Base-by-base conservation (phyloP, 495 filamentous ascomycete genomes). In the Penicillium macrosclerotiorum region DNA sequence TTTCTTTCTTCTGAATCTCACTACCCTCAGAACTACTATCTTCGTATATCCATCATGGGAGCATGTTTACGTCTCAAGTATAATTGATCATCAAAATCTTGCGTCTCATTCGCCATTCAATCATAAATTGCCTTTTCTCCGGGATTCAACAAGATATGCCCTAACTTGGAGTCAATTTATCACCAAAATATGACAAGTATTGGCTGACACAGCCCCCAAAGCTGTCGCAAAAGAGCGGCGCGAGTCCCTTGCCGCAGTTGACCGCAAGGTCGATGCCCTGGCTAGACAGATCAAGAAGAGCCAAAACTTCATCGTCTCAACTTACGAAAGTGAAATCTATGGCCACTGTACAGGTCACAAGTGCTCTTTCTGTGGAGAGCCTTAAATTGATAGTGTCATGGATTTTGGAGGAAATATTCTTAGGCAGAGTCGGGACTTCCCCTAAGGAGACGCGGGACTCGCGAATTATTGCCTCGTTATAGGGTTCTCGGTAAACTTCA, bases 221-320 rank as follows among this genome's bases (percentile, higher is more conserved):
- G 46, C 64, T 17, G 52, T 69, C 1, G 60, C 56, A 16, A 52
- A 55, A 39, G 71, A 74, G 55, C 60, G 54, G 16, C 51, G 60
- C 40, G 71, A 77, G 22, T 20, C 49, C 20, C 39, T 50, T 2
- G 52, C 49, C 9, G 46, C 36, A 2, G 27, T 77, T 3, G 63
- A 65, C 20, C 39, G 41, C 14, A 73, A 73, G 35, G 70, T 64
- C 4, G 43, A 62, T 9, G 48, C 41, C 5, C 57, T 76, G 1
- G 68, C 55, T 27, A 49, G 62, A 14, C 47, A 51, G 16, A 75
- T 77, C 35, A 46, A 36, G 22, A 63, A 63, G 20, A 68, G 65
- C 63, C 71, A 72, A 27, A 70, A 77, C 46, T 57, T 76, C 31
- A 65, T 77, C 16, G 70, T 62, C 13, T 44, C 41, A 12, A 44